Conservation (phyloP, 352 stramenopile genomes). For the Pythium scleroteichum region DNA sequence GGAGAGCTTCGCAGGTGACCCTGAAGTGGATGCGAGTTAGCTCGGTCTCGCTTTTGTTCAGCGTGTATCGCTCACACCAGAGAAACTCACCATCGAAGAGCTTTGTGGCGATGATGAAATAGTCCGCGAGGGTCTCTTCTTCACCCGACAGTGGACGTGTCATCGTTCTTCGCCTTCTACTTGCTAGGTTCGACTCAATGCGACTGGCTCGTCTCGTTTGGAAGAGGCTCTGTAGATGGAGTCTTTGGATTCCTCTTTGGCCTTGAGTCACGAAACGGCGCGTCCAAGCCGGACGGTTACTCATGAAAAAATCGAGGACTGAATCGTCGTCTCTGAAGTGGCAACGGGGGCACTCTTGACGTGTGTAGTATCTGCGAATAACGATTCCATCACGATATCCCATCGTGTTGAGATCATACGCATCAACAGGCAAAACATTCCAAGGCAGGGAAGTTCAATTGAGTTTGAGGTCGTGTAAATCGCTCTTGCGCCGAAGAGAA, state of each 20-base stretch:
- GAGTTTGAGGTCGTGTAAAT: neutral
- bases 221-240: no score
- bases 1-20: conserved; percentile 28
- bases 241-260: no score
- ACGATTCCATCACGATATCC: no score
- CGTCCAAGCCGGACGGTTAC: no score
- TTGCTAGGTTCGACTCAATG: no score
- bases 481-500: neutral
- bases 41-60: no score
- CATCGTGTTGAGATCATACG: no score
- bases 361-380: no score
- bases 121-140: conserved; percentile 36
- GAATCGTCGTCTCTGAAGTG: no score
- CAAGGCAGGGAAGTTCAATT: neutral
- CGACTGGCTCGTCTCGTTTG: no score
- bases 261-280: conserved; percentile 1
- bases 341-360: no score
- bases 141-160: conserved; percentile 13
- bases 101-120: conserved; percentile 47
- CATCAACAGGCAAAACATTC: neutral
- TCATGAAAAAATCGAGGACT: no score
- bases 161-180: neutral
- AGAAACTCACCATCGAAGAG: conserved; percentile 23
- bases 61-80: neutral
- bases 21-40: conserved; percentile 7